Conservation (phyloP, 495 filamentous ascomycete genomes). For the Amniculicola lignicola region DNA sequence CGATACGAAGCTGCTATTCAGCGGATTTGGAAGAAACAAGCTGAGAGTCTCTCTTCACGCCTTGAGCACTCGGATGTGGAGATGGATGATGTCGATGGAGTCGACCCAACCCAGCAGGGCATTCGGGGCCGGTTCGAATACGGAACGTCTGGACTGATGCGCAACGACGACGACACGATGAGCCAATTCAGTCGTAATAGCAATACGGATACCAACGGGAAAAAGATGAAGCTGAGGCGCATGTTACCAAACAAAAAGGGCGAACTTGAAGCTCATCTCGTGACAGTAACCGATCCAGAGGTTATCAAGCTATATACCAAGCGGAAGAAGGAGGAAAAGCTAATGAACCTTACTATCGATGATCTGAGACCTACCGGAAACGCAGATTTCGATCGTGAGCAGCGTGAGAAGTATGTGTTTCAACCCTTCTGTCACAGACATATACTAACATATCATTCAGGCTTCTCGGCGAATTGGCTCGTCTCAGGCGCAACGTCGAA, state of each 20-base stretch:
- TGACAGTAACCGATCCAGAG: slow-evolving; percentile 62
- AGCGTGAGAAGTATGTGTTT: slow-evolving; percentile 50
- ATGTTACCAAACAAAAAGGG: slow-evolving; percentile 60
- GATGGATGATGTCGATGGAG: slow-evolving; percentile 68
- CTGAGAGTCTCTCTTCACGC: slow-evolving; percentile 65
- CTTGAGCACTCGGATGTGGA: slow-evolving; percentile 61
- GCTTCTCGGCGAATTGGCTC: slow-evolving; percentile 70
- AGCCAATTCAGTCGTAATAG: slow-evolving; percentile 84
- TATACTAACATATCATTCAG: slow-evolving; percentile 42
- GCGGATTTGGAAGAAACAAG: slow-evolving; percentile 86
- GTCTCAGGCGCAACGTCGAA: slow-evolving; percentile 86
- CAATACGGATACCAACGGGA: slow-evolving; percentile 62
- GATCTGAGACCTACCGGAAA: slow-evolving; percentile 71
- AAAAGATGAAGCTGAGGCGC: slow-evolving; percentile 73
- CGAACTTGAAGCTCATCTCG: slow-evolving; percentile 54
- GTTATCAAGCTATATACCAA: slow-evolving; percentile 67
- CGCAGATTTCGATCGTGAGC: slow-evolving; percentile 63
- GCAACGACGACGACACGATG: slow-evolving; percentile 71
- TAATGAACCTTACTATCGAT: slow-evolving; percentile 60
- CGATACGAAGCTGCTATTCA: slow-evolving; percentile 85
- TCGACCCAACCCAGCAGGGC: slow-evolving; percentile 49
- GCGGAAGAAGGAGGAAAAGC: slow-evolving; percentile 54
- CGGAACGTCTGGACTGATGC: slow-evolving; percentile 53
- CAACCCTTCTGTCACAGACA: not conserved
- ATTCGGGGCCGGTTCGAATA: slow-evolving; percentile 48